Conservation (phyloP, 2,329 filamentous ascomycete genomes). For the Aspergillus viridinutans region DNA sequence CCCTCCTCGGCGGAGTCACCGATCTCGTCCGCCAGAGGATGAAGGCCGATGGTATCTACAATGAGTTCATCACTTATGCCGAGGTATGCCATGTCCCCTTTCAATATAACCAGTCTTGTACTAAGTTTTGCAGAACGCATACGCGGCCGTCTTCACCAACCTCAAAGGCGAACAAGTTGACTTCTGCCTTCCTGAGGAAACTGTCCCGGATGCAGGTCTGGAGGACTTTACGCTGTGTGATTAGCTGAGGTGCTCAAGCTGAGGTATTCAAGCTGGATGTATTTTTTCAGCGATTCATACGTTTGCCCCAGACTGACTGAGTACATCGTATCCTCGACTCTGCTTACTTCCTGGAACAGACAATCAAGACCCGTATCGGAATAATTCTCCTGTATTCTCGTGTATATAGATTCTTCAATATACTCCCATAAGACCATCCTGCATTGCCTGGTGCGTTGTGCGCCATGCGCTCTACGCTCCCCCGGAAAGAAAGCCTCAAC, state of each 20-base stretch:
- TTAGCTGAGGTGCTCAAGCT: no score
- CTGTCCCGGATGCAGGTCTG: not conserved
- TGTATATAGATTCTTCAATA: not conserved
- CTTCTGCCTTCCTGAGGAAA: constrained; percentile 6
- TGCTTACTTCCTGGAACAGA: not conserved
- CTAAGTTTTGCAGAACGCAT: constrained; percentile 3
- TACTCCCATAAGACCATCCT: no score
- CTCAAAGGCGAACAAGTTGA: constrained; percentile 10
- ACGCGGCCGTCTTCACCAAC: constrained; percentile 8
- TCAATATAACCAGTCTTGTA: not conserved
- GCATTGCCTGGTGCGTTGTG: no score
- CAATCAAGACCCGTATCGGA: not conserved
- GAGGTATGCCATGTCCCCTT: not conserved
- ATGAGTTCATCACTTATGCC: constrained; percentile 23
- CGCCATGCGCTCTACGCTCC: no score
- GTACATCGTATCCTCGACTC: not conserved
- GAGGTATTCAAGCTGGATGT: not conserved
- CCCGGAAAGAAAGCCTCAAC: no score
- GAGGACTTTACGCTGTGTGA: not conserved
- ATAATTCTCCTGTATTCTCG: not conserved
- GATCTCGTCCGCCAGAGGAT: constrained; percentile 38
- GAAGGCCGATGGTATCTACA: constrained; percentile 36
- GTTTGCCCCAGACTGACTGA: not conserved
- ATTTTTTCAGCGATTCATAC: not conserved
- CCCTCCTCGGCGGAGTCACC: constrained; percentile 37